Evolutionary conservation across 768 basidiomycete species (phyloP), one percentile per base, ranked within the genome.

Genomic region (Atractiella rhizophila): DNA sequence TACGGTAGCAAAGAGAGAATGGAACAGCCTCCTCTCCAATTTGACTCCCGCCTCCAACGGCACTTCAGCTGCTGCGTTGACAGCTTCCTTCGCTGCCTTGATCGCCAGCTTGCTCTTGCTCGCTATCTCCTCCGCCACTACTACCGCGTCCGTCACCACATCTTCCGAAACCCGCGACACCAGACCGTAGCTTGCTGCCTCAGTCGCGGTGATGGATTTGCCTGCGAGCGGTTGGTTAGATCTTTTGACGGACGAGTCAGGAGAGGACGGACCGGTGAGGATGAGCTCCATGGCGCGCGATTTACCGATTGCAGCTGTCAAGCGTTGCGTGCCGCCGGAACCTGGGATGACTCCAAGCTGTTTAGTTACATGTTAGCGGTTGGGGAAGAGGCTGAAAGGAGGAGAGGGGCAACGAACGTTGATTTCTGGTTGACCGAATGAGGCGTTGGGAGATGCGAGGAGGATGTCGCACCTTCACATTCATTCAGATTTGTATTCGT

Each of bases 351-450:
- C 74, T 39, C 85, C 88, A 24, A 94, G 67, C n/a, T n/a, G n/a
- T n/a, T n/a, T n/a, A n/a, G n/a, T n/a, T n/a, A n/a, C n/a, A n/a
- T n/a, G n/a, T n/a, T n/a, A n/a, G n/a, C n/a, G n/a, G n/a, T n/a
- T n/a, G n/a, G n/a, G n/a, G n/a, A n/a, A n/a, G n/a, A 18, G 20
- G 24, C 6, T 13, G 34, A 20, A 5, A 13, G 20, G 9, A 37
- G 1, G 4, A 10, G 11, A 3, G 16, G 12, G 16, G 12, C 9
- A 11, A 20, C 52, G 29, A 15, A 52, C 50, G 55, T 79, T 85
- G 59, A 98, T 83, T 58, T 96, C 88, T 15, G 88, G 88, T 56
- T 91, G 88, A 15, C 83, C 83, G 50, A 98, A 91, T 51, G 73
- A 72, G 15, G 88, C 88, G 9, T 69, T 80, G 2, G 81, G 76